Base-by-base conservation (phyloP, 805 yeast genomes). In the Debaryomyces hansenii region DNA sequence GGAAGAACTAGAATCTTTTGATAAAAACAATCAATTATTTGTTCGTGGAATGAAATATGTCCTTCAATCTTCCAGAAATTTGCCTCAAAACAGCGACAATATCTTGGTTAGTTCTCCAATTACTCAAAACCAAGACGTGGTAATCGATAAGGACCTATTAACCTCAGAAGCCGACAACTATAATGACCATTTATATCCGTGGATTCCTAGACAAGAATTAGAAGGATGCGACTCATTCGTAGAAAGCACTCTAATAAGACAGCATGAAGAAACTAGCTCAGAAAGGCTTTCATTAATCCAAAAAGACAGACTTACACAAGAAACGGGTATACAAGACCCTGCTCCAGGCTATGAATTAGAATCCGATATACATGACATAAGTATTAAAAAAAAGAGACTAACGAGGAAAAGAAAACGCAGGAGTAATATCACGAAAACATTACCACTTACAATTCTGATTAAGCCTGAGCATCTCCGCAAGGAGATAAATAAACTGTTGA, bases 61-160 rank as follows among this genome's bases (percentile, higher is more conserved):
- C 2, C n/a, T 39, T 8, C 42, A 39, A 15, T 7, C 33, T 12
- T 18, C 33, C 14, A 39, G 18, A 9, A n/a, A n/a, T n/a, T 12
- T 28, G n/a, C 12, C 28, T 15, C 14, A 12, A 2, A 8, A 14
- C 35, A 6, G 27, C n/a, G 31, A 27, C 14, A 32, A 27, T 15
- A 29, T 20, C 14, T 34, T 46, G 9, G 42, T 39, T 38, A 53
- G 59, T 36, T 58, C 62, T 4, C 60, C 61, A 8, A 31, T 46
- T 5, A 37, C 36, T 5, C 50, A 45, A n/a, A 34, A 42, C 8
- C 49, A 54, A 3, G 54, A 54, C 6, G 49, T 57, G 20, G 60
- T 53, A 20, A 52, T 60, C 4, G 60, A 59, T 46, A 44, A 51
- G 24, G 62, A 53, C 6, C 54, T 59, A 28, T 40, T 58, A 29